A percentile compares a stretch with the other conserved stretches of the same genome.
phyloP scores from a whole-genome alignment of 192 early-diverging fungal genomes.

The Entomortierella lignicola region DNA sequence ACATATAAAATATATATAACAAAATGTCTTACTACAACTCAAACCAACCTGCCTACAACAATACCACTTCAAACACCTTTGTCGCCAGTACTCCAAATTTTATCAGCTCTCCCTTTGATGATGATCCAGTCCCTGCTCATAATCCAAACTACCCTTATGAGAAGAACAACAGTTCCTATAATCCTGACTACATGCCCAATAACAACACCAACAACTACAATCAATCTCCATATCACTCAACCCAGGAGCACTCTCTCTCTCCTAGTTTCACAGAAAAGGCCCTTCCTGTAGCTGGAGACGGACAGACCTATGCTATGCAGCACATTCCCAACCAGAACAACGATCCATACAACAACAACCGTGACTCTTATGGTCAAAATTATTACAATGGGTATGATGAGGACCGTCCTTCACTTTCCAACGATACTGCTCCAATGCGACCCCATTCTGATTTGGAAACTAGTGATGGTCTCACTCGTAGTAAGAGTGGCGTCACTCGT shows the following conservation, averaged over 20 bases:
- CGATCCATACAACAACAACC: constrained; percentile 1
- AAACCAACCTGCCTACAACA: too few relatives aligned
- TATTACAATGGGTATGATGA: constrained; percentile 55
- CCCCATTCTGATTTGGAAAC: constrained; percentile 26
- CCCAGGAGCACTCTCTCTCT: constrained; percentile 42
- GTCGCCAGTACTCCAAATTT: too few relatives aligned
- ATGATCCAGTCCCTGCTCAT: constrained; percentile 7
- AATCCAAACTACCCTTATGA: too few relatives aligned
- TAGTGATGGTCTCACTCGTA: constrained; percentile 29
- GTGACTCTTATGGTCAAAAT: constrained; percentile 10
- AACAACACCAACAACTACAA: neutral
- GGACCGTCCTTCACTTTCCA: constrained; percentile 48
- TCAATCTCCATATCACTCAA: neutral
- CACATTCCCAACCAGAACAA: constrained; percentile 24
- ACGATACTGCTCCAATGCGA: constrained; percentile 48
- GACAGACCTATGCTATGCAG: constrained; percentile 41
- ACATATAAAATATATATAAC: too few relatives aligned
- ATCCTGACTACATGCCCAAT: constrained; percentile 18
- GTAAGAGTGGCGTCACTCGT: constrained; percentile 42
- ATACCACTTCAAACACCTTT: too few relatives aligned
- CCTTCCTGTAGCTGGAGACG: constrained; percentile 7
- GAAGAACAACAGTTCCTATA: constrained; percentile 23
- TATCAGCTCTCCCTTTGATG: constrained; percentile 21
- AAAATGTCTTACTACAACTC: too few relatives aligned
- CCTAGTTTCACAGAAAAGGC: constrained; percentile 29